Evolutionary conservation across 805 yeast species (phyloP), one percentile per base, ranked within the genome.

Genomic region (Candida multigemmis): DNA sequence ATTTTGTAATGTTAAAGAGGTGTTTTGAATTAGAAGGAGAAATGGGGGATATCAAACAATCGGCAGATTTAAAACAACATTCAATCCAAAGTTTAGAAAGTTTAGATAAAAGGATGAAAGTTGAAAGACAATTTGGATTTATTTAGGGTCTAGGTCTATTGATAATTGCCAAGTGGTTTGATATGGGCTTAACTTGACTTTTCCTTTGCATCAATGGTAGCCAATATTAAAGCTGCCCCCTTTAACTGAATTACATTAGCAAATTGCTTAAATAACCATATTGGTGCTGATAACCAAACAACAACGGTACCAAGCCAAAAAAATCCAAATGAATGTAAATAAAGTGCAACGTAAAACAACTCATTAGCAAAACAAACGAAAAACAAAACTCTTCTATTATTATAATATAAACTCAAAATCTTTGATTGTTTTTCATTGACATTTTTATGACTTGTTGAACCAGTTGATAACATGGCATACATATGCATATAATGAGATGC

Each of bases 401-500:
- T 82, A 60, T 91, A 91, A 65, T 91, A 91, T 37, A 89, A 66
- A 40, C 77, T 74, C 48, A 91, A 66, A 31, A 91, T 64, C 64
- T 74, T 68, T 36, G 81, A 77, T 17, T 76, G 68, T 39, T 77
- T 74, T 42, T 74, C 68, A 30, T 74, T 79, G 30, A 93, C 80
- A 36, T 72, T 70, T 63, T 91, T 91, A 59, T 91, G 99, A 22
- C 87, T 74, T 7, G 70, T 50, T 3, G 81, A 75, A 12, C 97
- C 97, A 20, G 75, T 62, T 28, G 77, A 68, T 42, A 87, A 62
- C 59, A 85, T 81, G 22, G 97, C 95, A 53, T 87, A 87, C 98
- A 91, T 91, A 60, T 91, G 98, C 82, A 91, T 83, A 60, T 91
- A 91, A 52, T 91, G 99, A 27, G 94, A 81, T 2, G 96, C 86